Conservation (phyloP, 2,329 filamentous ascomycete genomes). For the Trichophyton benhamiae region DNA sequence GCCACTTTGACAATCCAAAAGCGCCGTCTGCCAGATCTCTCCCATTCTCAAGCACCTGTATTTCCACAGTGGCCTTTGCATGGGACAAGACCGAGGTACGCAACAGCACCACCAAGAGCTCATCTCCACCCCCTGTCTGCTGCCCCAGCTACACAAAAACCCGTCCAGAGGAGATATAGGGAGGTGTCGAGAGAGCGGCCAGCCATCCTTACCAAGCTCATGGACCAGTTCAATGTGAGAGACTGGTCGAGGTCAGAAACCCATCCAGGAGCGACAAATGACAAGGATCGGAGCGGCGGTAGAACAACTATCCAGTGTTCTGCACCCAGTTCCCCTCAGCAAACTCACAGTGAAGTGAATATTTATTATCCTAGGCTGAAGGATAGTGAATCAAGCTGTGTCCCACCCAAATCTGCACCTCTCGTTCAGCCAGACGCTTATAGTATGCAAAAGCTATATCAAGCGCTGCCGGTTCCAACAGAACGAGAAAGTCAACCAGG, state of each 20-base stretch:
- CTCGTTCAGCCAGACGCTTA: neutral
- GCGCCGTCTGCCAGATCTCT: neutral
- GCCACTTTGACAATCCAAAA: neutral
- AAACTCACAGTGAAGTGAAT: neutral
- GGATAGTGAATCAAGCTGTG: neutral
- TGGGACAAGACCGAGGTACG: neutral
- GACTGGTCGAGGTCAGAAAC: neutral
- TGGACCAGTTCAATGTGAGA: slow-evolving; percentile 8
- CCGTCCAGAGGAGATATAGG: neutral
- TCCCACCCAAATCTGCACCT: slow-evolving; percentile 1
- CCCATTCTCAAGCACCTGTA: neutral
- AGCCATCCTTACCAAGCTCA: slow-evolving; percentile 9
- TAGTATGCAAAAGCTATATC: neutral
- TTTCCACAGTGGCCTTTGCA: neutral
- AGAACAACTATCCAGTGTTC: neutral
- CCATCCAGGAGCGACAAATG: neutral
- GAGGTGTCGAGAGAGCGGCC: slow-evolving; percentile 1
- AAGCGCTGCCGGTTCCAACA: neutral
- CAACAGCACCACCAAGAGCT: neutral
- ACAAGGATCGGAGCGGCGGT: neutral
- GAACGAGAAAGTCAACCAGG: neutral
- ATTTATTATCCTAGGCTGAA: slow-evolving; percentile 2
- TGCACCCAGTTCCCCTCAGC: neutral
- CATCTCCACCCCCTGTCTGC: neutral
- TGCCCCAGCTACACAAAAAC: neutral